These are phyloP conservation scores for Gastrolobium villosum DNA, from an alignment of 306 rosid species.

Conservation along the genomic window DNA sequence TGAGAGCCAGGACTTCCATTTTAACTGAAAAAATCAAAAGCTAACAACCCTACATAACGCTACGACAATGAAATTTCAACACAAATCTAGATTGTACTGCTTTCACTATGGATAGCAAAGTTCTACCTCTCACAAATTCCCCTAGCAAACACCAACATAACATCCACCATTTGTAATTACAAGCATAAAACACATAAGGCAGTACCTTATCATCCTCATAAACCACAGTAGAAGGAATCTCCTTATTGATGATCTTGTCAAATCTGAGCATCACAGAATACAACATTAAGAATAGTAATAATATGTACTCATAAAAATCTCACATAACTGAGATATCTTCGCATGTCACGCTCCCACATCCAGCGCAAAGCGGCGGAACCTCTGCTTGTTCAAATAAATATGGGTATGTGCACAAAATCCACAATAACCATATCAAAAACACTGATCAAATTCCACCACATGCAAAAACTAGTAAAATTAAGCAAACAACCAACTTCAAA, in stretches of 20 bases:
- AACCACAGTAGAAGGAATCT: constrained; percentile 88
- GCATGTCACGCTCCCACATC: neutral
- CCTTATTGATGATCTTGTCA: constrained; percentile 92
- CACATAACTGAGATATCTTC: neutral
- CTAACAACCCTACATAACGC: neutral
- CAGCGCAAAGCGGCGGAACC: constrained; percentile 1
- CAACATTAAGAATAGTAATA: constrained; percentile 4
- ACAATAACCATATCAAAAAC: constrained; percentile 9
- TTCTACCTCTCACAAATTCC: constrained; percentile 15
- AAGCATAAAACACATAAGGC: constrained; percentile 28
- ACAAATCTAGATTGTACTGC: neutral
- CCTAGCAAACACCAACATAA: constrained; percentile 20
- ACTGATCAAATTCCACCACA: constrained; percentile 25
- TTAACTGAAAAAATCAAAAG: neutral
- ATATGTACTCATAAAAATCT: neutral
- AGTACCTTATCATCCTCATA: constrained; percentile 94
- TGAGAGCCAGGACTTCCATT: neutral
- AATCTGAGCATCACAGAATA: constrained; percentile 63
- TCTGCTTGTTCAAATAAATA: neutral
- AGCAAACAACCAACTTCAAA: constrained; percentile 24
- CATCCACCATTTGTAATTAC: neutral
- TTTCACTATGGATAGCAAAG: neutral
- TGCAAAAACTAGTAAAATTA: neutral
- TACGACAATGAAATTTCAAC: constrained; percentile 4
- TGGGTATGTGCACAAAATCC: constrained; percentile 9